Evolutionary conservation across 495 filamentous ascomycete genomes (phyloP).

Genomic region (Neurospora tetraspora): DNA sequence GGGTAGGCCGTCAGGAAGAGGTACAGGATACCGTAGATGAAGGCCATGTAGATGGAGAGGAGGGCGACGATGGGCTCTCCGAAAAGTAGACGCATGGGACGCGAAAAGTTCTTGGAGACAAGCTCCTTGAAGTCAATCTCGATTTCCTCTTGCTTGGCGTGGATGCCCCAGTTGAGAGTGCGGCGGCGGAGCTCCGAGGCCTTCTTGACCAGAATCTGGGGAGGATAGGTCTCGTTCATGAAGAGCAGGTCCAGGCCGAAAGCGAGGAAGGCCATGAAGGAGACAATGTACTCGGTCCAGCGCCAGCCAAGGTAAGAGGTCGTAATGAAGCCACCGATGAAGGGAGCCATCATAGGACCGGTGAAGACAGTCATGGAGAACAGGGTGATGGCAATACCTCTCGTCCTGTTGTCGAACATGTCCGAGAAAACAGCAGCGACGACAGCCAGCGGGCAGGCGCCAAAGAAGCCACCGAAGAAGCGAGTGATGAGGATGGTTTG

Average conservation of each 20-base stretch:
- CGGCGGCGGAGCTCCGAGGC: constrained; percentile 67
- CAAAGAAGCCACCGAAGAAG: constrained; percentile 72
- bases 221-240: constrained; percentile 76
- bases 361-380: constrained; percentile 81
- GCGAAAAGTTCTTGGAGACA: constrained; percentile 71
- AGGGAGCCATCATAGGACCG: constrained; percentile 72
- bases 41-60: constrained; percentile 71
- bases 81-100: constrained; percentile 70
- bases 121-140: constrained; percentile 75
- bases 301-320: constrained; percentile 65
- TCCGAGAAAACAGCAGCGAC: constrained; percentile 85
- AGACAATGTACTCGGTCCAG: constrained; percentile 68
- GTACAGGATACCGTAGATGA: constrained; percentile 72
- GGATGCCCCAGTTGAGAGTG: constrained; percentile 88
- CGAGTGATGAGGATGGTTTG: constrained; percentile 76
- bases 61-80: constrained; percentile 70
- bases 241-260: constrained; percentile 62
- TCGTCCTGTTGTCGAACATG: constrained; percentile 69
- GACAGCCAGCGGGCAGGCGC: constrained; percentile 69
- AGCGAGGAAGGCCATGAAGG: constrained; percentile 69
- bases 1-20: constrained; percentile 75
- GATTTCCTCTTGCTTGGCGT: constrained; percentile 89
- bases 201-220: constrained; percentile 66
- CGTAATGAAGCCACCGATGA: constrained; percentile 75
- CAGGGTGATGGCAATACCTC: constrained; percentile 71